phyloP scores from a whole-genome alignment of 768 basidiomycete genomes.

The Cantharellus cinnabarinus region DNA sequence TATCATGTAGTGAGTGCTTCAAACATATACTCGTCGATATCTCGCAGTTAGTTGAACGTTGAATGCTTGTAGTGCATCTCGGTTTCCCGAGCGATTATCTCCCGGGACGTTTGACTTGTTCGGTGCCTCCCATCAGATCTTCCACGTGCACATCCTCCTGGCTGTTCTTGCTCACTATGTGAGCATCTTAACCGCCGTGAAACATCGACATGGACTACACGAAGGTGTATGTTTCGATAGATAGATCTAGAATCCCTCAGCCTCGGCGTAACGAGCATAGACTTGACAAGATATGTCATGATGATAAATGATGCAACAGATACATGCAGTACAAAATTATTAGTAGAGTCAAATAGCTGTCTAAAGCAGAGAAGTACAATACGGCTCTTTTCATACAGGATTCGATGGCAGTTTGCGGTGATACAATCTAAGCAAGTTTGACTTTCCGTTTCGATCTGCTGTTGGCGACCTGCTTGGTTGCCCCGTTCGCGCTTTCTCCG shows the following conservation, averaged over 20 bases:
- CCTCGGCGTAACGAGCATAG: no score
- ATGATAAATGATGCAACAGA: no score
- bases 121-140: slow-evolving; percentile 74
- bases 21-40: slow-evolving; percentile 11
- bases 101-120: slow-evolving; percentile 68
- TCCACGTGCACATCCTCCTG: slow-evolving; percentile 60
- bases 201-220: slow-evolving; percentile 29
- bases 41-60: background rate
- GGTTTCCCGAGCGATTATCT: slow-evolving; percentile 53
- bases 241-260: background rate
- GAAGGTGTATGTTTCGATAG: background rate
- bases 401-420: no score
- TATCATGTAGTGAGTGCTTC: slow-evolving; percentile 51
- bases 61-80: slow-evolving; percentile 39
- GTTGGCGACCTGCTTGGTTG: no score
- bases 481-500: no score
- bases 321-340: no score
- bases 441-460: no score
- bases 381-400: no score
- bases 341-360: no score
- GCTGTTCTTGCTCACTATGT: slow-evolving; percentile 51
- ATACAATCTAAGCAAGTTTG: no score
- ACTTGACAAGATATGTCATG: no score
- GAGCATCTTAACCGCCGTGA: slow-evolving; percentile 33
- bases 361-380: no score